Evolutionary conservation across 768 basidiomycete genomes (phyloP), one percentile per base, ranked within the genome.

Genomic region (Lepiota brunneoincarnata): DNA sequence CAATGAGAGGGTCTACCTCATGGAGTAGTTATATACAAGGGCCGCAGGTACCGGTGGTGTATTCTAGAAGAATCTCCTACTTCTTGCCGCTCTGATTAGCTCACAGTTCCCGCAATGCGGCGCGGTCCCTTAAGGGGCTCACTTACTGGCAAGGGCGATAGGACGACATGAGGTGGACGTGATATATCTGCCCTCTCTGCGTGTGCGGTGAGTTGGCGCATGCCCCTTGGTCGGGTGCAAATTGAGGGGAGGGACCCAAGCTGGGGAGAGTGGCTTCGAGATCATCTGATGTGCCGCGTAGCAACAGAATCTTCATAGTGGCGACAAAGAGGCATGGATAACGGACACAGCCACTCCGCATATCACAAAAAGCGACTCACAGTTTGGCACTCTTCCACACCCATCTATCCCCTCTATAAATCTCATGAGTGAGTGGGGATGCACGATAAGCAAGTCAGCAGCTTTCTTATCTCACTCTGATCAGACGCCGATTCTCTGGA

Each of bases 401-500:
- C 26, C 14, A 9, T 24, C n/a, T 38, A 4, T 18, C 31, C 18
- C 18, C 17, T 14, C 23, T 15, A 12, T 14, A 36, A n/a, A 11
- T 20, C 7, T 11, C 21, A 59, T 59, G 58, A 56, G 58, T 56
- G 20, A 37, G 44, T 41, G 28, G 43, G n/a, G 42, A 38, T 34
- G 20, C 34, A 51, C 20, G 34, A 49, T 23, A 17, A 37, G 20
- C 56, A 31, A 42, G 43, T 31, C 52, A 51, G 45, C 10, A 46
- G 14, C 47, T 49, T 53, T 36, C 44, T 46, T 20, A 31, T 37
- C 9, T 43, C 40, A 10, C 35, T 45, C 43, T 40, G 11, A 11
- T 20, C 59, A 82, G 86, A 93, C 67, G 67, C 80, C n/a, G 91
- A 93, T 59, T 72, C 86, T 17, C 79, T 98, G 50, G 80, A 91